These are phyloP conservation scores for Solanum commersonii DNA, from an alignment of 257 asterid species.

Conservation along the genomic window DNA sequence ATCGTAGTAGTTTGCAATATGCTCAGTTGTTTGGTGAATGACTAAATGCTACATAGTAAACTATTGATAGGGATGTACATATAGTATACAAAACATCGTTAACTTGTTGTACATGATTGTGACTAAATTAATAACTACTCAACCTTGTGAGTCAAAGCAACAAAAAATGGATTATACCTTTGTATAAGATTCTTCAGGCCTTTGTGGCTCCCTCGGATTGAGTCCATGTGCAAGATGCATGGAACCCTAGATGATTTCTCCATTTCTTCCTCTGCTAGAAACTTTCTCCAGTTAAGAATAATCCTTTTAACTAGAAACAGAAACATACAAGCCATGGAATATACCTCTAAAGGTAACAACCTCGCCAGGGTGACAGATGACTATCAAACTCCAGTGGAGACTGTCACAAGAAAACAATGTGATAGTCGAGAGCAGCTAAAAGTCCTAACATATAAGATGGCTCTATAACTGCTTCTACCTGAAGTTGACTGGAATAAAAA, in stretches of 20 bases:
- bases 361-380: conserved; percentile 86
- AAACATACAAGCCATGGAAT: conserved; percentile 2
- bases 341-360: conserved; percentile 44
- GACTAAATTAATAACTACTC: neutral
- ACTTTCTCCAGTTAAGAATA: conserved; percentile 11
- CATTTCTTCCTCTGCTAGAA: conserved; percentile 39
- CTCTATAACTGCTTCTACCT: conserved; percentile 42
- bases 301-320: conserved; percentile 2
- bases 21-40: neutral
- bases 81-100: neutral
- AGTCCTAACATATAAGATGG: neutral
- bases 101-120: neutral
- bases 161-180: conserved; percentile 32
- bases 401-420: conserved; percentile 27
- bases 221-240: conserved; percentile 89
- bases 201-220: conserved; percentile 66
- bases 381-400: conserved; percentile 94
- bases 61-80: neutral
- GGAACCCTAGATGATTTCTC: conserved; percentile 32
- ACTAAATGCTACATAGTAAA: neutral
- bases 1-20: neutral
- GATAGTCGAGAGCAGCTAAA: conserved; percentile 11
- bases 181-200: conserved; percentile 54
- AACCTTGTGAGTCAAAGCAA: neutral
- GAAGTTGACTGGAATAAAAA: conserved; percentile 82